Evolutionary conservation across 257 asterid genomes (phyloP).

Genomic region (Solanum chilense): DNA sequence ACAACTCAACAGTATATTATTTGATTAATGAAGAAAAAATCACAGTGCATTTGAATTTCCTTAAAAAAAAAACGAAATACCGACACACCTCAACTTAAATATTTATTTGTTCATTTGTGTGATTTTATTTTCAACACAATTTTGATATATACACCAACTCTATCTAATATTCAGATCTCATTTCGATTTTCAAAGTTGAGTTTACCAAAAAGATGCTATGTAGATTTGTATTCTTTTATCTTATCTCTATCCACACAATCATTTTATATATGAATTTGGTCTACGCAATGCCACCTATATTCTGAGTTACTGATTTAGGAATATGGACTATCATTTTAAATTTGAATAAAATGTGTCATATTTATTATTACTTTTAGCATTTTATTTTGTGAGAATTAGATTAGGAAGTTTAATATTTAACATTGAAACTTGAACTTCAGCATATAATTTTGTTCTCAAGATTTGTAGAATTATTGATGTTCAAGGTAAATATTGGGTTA

Average conservation of each 20-base stretch:
- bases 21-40: no score
- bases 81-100: background rate
- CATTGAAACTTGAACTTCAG: background rate
- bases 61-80: no score
- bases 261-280: background rate
- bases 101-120: no score
- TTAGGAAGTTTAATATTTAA: background rate
- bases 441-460: background rate
- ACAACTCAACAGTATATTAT: background rate
- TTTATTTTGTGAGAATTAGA: background rate
- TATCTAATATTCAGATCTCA: background rate
- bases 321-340: background rate
- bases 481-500: background rate
- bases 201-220: background rate
- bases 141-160: background rate
- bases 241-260: background rate
- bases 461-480: background rate
- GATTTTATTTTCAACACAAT: no score
- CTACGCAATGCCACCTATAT: background rate
- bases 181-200: background rate
- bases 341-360: background rate
- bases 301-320: background rate
- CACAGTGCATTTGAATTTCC: fast-evolving
- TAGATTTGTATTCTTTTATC: background rate
- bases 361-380: background rate